Base-by-base conservation (phyloP, 2,329 filamentous ascomycete genomes). In the Parafenestella ontariensis region DNA sequence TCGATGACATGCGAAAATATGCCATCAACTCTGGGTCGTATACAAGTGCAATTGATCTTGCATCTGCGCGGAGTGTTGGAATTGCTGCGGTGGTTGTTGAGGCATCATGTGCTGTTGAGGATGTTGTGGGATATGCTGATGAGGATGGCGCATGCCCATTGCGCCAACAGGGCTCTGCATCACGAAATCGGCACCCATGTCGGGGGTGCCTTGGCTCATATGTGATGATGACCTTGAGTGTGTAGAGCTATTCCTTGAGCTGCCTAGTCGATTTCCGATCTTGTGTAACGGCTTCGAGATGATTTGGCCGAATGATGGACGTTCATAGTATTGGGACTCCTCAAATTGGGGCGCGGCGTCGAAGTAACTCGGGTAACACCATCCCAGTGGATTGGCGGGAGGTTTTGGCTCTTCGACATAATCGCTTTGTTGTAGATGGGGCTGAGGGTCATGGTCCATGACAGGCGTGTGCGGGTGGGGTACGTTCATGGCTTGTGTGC, bases 321-420 rank as follows among this genome's bases (percentile, higher is more conserved):
- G 66, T 42, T 74, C 66, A 53, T 73, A 75, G 54, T 74, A 75
- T 29, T 64, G 65, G 2, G 71, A 74, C 43, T 75, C 72, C 46
- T 75, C 72, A 37, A 75, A 73, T 13, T 68, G 63, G 1, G 72
- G 71, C 15, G 72, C 63, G 5, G 64, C 56, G 37, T 71, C 73
- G 36, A 73, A 74, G 50, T 76, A 76, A 48, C 69, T 75, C 1
- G 71, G 71, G 40, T 73, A 75, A 33, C 66, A 66, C 58, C 62
- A 65, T 5, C 59, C 68, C 4, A 76, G 54, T 5, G 73, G 73
- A 31, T 74, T 73, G 13, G 66, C 50, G 1, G 68, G 43, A 7
- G 59, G 52, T 48, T 71, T 73, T 17, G 52, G 59, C n/a, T 66
- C 63, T n/a, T 73, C 70, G 18, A 66, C 59, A 49, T 66, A 74